Conservation (phyloP, 192 early-diverging fungal species). For the Chytriomyces hyalinus region DNA sequence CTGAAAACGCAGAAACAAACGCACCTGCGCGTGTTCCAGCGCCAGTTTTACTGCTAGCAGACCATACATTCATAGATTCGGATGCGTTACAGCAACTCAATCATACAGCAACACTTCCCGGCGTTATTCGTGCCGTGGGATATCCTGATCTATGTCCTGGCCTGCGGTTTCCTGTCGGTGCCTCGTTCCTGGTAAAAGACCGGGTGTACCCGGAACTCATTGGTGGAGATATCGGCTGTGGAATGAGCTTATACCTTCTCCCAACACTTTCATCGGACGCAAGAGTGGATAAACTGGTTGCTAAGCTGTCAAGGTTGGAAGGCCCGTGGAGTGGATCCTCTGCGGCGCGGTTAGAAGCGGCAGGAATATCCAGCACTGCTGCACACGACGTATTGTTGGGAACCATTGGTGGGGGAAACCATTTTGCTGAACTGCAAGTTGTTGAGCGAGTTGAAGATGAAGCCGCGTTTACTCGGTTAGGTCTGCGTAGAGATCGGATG, state of each 20-base stretch:
- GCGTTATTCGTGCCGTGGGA: conserved; percentile 15
- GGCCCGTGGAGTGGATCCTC: conserved; percentile 51
- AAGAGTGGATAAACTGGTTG: conserved; percentile 46
- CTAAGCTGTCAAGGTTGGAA: conserved; percentile 45
- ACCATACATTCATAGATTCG: conserved; percentile 51
- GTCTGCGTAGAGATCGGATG: conserved; percentile 11
- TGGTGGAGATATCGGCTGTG: conserved; percentile 67
- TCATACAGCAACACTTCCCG: conserved; percentile 45
- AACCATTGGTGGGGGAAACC: conserved; percentile 66
- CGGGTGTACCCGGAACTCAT: conserved; percentile 62
- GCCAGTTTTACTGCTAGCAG: conserved; percentile 48
- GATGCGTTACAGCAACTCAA: conserved; percentile 55
- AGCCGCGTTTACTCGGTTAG: conserved; percentile 29
- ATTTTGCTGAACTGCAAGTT: conserved; percentile 64
- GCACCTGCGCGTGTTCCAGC: background rate
- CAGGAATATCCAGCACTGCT: conserved; percentile 38
- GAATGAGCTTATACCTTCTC: conserved; percentile 59
- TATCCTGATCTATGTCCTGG: conserved; percentile 44
- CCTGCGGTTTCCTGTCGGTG: conserved; percentile 51
- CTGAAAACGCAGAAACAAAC: background rate
- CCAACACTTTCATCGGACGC: conserved; percentile 23
- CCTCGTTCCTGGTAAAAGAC: conserved; percentile 53
- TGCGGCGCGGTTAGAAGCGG: conserved; percentile 38
- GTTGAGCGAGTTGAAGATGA: conserved; percentile 44
- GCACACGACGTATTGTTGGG: conserved; percentile 54